Evolutionary conservation across 2,329 filamentous ascomycete genomes (phyloP).

Genomic region (Teratosphaeria destructans): DNA sequence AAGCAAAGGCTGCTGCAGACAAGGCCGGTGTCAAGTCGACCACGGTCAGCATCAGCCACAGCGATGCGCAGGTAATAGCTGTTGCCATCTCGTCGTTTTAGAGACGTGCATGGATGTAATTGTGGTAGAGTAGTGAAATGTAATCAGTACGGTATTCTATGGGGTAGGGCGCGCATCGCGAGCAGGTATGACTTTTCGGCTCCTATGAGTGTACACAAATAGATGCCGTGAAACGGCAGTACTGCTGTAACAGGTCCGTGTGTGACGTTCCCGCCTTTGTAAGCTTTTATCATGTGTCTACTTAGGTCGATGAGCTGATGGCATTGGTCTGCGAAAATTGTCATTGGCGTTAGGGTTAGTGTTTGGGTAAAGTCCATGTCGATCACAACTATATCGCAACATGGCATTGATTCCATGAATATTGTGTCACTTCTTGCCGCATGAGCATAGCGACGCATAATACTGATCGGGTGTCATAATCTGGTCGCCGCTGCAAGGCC

Average conservation of each 20-base stretch:
- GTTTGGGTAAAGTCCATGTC: too few relatives aligned
- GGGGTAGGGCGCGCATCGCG: neutral
- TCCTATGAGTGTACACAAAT: neutral
- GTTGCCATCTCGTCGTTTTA: conserved; percentile 50
- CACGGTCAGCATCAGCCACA: conserved; percentile 91
- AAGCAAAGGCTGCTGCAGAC: conserved; percentile 72
- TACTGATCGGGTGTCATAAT: too few relatives aligned
- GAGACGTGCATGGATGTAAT: neutral
- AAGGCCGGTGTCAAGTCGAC: conserved; percentile 79
- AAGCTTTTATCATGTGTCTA: too few relatives aligned
- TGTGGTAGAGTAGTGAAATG: neutral
- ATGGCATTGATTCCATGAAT: too few relatives aligned
- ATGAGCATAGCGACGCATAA: too few relatives aligned
- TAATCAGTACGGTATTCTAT: neutral
- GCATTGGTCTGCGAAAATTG: neutral
- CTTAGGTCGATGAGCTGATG: too few relatives aligned
- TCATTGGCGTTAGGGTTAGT: too few relatives aligned
- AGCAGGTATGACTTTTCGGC: neutral
- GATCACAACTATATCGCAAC: too few relatives aligned
- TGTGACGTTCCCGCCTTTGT: too few relatives aligned
- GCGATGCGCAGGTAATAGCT: conserved; percentile 84
- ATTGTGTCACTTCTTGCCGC: too few relatives aligned
- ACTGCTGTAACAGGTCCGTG: neutral
- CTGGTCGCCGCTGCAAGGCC: too few relatives aligned
- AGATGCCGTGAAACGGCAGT: neutral